Evolutionary conservation across 768 basidiomycete genomes (phyloP), one percentile per base, ranked within the genome.

Genomic region (Amanita molliuscula): DNA sequence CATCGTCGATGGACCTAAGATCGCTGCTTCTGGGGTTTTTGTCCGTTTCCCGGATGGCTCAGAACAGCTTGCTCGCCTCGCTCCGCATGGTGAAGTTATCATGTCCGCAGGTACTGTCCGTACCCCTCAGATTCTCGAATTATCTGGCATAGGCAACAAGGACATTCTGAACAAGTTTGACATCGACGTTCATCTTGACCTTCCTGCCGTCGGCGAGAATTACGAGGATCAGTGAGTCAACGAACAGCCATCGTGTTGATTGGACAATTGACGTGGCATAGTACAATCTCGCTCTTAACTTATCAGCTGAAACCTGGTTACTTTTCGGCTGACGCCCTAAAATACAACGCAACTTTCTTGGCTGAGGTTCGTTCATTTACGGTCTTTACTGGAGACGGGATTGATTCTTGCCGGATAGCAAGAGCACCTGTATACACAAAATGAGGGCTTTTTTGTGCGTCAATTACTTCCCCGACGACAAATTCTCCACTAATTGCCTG

Each of bases 91-190:
- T 20, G 65, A 66, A 47, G 61, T 65, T 9, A 61, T 65, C 31
- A 45, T 66, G 3, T 59, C 65, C 11, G 64, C 61, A 21, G 65
- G 65, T 2, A 53, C 58, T 7, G 44, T 69, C n/a, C 58, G 59
- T 28, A 57, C 58, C 1, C 75, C 81, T 2, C 74, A 78, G 7
- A 65, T 82, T 18, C 64, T 84, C 11, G 65, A 77, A 65, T 65
- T 72, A 7, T 79, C 77, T 47, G 82, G 82, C 49, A 69, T 84
- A 44, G 82, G 82, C 0, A 77, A 79, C 1, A 59, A 59, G 48
- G 75, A 78, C 48, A 71, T 80, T 1, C 64, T 84, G 37, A 55
- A 66, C 18, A 63, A 64, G 6, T 74, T 68, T 8, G 71, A 70
- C 11, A 70, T 84, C 28, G 47, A 62, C 11, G 68, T 77, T 9